Evolutionary conservation across 1,284 basidiomycete genomes (phyloP), one percentile per base, ranked within the genome.

Genomic region (Marasmius oreades): DNA sequence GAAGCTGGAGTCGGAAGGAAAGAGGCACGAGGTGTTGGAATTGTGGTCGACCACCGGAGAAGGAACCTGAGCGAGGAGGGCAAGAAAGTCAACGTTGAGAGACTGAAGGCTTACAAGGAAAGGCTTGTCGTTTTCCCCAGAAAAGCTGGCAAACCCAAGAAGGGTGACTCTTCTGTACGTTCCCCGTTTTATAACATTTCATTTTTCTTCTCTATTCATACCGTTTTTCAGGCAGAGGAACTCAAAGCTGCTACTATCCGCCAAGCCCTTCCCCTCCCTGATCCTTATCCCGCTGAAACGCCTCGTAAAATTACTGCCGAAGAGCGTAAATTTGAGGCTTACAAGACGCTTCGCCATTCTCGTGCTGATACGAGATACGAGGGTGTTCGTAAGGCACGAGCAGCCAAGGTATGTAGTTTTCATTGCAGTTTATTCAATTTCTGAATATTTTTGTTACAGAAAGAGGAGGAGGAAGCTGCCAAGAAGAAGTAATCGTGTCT

Each of bases 61-160:
- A 87, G 94, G 75, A 98, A 97, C 82, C 75, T 95, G 78, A 95
- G 91, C 71, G 96, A 97, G 81, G 96, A 99, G 86, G 92, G 93
- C 72, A 94, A 98, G 79, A 85, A 88, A 70, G 70, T 98, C 72
- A 99, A 99, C 77, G 90, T 97, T 57, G 93, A 96, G 77, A 85
- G 96, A 69, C 81, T 99, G 75, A 86, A 93, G 78, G 92, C 91
- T 51, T 99, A 99, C 91, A 93, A 92, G 81, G 76, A 81, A 61
- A 85, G 84, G 61, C 72, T 93, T 67, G 84, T 93, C 62, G 90
- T 99, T 77, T 96, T 98, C 89, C 96, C 96, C 73, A 89, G 93
- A 77, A 96, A 97, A 78, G 81, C 90, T 63, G 86, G 88, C 77
- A 98, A 98, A 82, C 88, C 92, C 74, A 97, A 97, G 85, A 90